phyloP scores from a whole-genome alignment of 2,329 filamentous ascomycete genomes.

The Balansia obtecta region DNA sequence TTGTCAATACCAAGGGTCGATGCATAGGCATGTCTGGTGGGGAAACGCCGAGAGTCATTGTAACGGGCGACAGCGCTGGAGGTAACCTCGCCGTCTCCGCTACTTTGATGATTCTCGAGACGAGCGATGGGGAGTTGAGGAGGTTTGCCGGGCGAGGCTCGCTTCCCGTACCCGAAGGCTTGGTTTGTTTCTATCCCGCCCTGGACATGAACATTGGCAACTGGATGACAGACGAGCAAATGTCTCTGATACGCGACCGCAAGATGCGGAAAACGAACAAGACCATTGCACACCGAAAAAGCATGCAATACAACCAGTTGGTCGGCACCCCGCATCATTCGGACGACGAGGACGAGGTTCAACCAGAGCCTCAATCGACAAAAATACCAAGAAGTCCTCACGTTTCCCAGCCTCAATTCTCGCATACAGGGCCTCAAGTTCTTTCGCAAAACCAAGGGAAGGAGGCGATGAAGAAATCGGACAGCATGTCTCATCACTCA shows the following conservation, averaged over 20 bases:
- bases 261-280: constrained; percentile 66
- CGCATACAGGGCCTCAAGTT: constrained; percentile 30
- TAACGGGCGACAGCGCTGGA: constrained; percentile 37
- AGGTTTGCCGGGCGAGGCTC: constrained; percentile 28
- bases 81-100: constrained; percentile 49
- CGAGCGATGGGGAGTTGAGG: constrained; percentile 33
- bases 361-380: constrained; percentile 15
- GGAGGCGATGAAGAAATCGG: constrained; percentile 8
- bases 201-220: constrained; percentile 96
- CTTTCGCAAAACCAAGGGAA: constrained; percentile 12
- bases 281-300: constrained; percentile 70
- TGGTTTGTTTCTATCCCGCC: constrained; percentile 79
- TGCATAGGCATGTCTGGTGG: constrained; percentile 32
- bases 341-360: constrained; percentile 53
- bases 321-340: constrained; percentile 75
- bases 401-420: constrained; percentile 29
- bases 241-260: constrained; percentile 82
- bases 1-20: constrained; percentile 24
- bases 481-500: constrained; percentile 35
- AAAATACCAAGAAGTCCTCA: constrained; percentile 22
- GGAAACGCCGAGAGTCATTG: constrained; percentile 26
- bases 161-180: constrained; percentile 63
- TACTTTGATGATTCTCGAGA: constrained; percentile 81
- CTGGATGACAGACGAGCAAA: constrained; percentile 98
- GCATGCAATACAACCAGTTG: constrained; percentile 73